phyloP scores from a whole-genome alignment of 2,329 filamentous ascomycete genomes.

The Xylaria sp. region DNA sequence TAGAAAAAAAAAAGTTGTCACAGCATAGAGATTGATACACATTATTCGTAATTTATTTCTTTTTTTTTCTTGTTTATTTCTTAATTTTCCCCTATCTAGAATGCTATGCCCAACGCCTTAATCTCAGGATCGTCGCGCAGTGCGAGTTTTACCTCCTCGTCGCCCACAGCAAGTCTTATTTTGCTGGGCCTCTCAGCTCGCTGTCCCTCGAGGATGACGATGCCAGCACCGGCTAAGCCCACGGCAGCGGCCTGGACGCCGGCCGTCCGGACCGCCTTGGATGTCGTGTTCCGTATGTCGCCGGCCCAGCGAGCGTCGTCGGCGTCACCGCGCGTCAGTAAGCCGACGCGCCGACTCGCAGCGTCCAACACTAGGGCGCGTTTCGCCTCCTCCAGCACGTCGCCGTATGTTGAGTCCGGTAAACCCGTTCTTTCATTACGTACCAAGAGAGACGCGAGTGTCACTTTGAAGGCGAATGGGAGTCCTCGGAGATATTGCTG shows the following conservation, averaged over 20 bases:
- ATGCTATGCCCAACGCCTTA: conserved; percentile 75
- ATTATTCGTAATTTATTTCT: conserved; percentile 15
- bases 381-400: conserved; percentile 87
- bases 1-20: conserved; percentile 1
- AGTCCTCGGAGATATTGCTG: conserved; percentile 88
- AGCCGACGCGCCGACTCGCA: conserved; percentile 68
- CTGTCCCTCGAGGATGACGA: conserved; percentile 84
- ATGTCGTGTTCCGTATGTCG: conserved; percentile 40
- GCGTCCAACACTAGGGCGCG: conserved; percentile 71
- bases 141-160: conserved; percentile 90
- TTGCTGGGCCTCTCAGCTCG: conserved; percentile 88
- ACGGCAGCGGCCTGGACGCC: conserved; percentile 76
- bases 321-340: conserved; percentile 54
- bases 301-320: conserved; percentile 45
- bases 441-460: conserved; percentile 83
- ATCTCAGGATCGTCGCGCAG: conserved; percentile 90
- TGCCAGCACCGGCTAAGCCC: conserved; percentile 85
- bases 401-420: conserved; percentile 86
- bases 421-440: conserved; percentile 85
- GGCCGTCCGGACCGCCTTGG: conserved; percentile 40
- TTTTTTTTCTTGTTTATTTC: neutral
- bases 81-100: conserved; percentile 39
- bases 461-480: conserved; percentile 83
- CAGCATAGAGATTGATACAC: neutral
- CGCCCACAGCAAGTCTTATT: conserved; percentile 83